Conservation (phyloP, 345 rosid species). For the Barbarea vulgaris region DNA sequence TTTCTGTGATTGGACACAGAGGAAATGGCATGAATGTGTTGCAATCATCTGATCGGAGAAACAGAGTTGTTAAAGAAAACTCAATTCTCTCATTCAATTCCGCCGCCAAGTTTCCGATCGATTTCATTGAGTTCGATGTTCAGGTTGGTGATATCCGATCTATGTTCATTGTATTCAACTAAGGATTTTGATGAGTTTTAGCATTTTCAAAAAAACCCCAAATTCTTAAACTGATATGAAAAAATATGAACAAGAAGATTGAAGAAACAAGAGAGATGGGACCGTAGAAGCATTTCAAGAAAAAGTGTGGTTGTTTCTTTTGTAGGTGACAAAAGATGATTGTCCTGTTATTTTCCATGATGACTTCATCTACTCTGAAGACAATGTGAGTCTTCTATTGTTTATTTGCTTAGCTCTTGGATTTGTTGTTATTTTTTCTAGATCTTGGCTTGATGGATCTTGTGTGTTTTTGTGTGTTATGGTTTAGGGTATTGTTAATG, state of each 20-base stretch:
- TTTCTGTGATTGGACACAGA: conserved; percentile 81
- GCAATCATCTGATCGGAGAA: conserved; percentile 64
- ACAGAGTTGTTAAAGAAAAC: conserved; percentile 76
- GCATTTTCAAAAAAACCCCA: neutral
- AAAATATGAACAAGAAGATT: conserved; percentile 26
- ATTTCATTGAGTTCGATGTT: conserved; percentile 96
- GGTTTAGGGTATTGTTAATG: conserved; percentile 64
- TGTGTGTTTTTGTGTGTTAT: conserved; percentile 5
- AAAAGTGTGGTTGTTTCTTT: conserved; percentile 48
- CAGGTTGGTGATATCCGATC: conserved; percentile 58
- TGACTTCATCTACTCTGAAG: conserved; percentile 70
- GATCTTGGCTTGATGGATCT: conserved; percentile 31
- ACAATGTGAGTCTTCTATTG: conserved; percentile 63
- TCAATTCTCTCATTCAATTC: conserved; percentile 73
- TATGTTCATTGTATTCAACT: neutral
- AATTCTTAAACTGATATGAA: conserved; percentile 3
- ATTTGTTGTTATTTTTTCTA: conserved; percentile 8
- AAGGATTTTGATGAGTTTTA: neutral
- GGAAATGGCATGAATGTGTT: conserved; percentile 89
- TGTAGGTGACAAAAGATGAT: conserved; percentile 93
- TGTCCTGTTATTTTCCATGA: conserved; percentile 96
- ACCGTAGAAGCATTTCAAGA: conserved; percentile 27
- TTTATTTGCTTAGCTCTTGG: neutral
- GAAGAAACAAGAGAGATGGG: conserved; percentile 31
- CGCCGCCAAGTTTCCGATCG: conserved; percentile 72